Percentiles rank a stretch among this genome's conserved stretches.
phyloP scores from a whole-genome alignment of 768 basidiomycete species.

The Boletus vinaceobasis region DNA sequence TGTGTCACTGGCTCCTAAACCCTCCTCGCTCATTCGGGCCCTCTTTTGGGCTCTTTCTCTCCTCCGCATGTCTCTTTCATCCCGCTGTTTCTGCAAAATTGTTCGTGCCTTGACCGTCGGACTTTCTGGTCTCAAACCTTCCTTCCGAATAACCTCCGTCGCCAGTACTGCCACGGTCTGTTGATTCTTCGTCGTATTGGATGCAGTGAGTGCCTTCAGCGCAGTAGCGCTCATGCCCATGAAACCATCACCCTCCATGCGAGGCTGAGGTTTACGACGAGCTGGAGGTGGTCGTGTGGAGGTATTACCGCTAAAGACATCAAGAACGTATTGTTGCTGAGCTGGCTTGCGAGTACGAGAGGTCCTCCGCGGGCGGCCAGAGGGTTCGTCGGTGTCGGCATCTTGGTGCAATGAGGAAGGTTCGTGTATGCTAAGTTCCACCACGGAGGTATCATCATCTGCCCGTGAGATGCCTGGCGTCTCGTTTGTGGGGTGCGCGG shows the following conservation, averaged over 20 bases:
- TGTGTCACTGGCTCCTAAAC: conserved; percentile 22
- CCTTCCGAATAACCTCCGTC: conserved; percentile 66
- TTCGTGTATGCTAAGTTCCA: background rate
- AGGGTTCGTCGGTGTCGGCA: background rate
- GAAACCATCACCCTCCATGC: conserved; percentile 43
- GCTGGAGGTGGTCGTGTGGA: conserved; percentile 31
- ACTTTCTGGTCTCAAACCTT: conserved; percentile 72
- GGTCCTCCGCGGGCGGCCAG: conserved; percentile 42
- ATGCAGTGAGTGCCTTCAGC: conserved; percentile 64
- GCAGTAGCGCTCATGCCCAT: conserved; percentile 67
- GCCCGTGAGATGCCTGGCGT: background rate
- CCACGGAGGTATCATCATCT: conserved; percentile 11
- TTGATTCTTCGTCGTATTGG: conserved; percentile 75
- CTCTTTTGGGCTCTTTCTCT: conserved; percentile 59
- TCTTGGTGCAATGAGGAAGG: conserved; percentile 16
- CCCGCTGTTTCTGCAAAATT: conserved; percentile 60
- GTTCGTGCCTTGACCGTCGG: conserved; percentile 74
- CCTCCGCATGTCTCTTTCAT: conserved; percentile 54
- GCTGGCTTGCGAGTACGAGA: conserved; percentile 46
- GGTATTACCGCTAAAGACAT: conserved; percentile 36
- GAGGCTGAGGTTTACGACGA: conserved; percentile 43
- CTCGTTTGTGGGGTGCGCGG: background rate
- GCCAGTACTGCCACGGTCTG: conserved; percentile 58
- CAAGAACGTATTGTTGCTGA: conserved; percentile 32
- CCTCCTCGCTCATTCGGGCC: conserved; percentile 45